Percentiles rank a stretch among this genome's conserved stretches.
These are phyloP conservation scores for Clausena lansium DNA, from an alignment of 345 rosid species.

Conservation along the genomic window DNA sequence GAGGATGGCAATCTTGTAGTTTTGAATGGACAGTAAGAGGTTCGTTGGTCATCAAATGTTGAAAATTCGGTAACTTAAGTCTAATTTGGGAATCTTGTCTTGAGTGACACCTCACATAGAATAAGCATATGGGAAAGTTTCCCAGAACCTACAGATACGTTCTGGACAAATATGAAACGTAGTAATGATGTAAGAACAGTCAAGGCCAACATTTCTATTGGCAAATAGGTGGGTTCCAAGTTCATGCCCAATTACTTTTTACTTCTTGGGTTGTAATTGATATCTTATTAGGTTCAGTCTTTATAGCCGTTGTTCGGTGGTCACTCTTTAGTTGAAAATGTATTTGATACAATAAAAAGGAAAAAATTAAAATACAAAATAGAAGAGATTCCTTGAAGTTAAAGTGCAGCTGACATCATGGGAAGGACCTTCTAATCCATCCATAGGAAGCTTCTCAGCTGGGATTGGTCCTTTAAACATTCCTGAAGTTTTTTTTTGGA, in stretches of 20 bases:
- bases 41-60: constrained; percentile 43
- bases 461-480: constrained; percentile 29
- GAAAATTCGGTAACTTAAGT: neutral
- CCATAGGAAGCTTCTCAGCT: constrained; percentile 43
- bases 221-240: too few species aligned
- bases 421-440: constrained; percentile 53
- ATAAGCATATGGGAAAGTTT: constrained; percentile 56
- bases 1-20: constrained; percentile 35
- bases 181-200: constrained; percentile 25
- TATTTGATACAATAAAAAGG: too few species aligned
- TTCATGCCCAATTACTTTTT: too few species aligned
- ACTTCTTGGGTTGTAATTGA: too few species aligned
- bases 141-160: constrained; percentile 29
- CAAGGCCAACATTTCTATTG: too few species aligned
- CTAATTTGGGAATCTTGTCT: constrained; percentile 35
- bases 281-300: too few species aligned
- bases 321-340: too few species aligned
- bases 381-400: too few species aligned
- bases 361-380: too few species aligned
- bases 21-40: constrained; percentile 19
- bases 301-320: too few species aligned
- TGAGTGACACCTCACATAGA: constrained; percentile 14
- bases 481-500: constrained; percentile 47
- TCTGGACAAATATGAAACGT: constrained; percentile 39
- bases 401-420: constrained; percentile 40